These are phyloP conservation scores for Phytophthora pseudosyringae DNA, from an alignment of 352 stramenopile species.

Conservation along the genomic window DNA sequence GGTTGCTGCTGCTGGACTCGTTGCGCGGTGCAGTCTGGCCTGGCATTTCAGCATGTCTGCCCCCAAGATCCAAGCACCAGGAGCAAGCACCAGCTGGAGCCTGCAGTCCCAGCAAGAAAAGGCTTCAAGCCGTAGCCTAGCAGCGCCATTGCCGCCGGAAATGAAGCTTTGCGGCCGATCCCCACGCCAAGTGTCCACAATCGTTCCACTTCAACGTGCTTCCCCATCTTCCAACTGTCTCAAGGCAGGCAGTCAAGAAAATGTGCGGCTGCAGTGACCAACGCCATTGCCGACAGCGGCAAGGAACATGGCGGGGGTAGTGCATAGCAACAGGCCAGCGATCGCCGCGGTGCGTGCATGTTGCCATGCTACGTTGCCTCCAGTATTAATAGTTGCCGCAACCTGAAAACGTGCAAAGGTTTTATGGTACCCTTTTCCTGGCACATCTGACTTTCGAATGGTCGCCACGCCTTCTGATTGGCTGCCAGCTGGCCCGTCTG, in stretches of 20 bases:
- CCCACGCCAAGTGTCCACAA: conserved; percentile 6
- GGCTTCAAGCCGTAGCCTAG: no score
- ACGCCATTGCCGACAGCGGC: not conserved
- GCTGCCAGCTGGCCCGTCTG: conserved; percentile 9
- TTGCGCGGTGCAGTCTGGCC: not conserved
- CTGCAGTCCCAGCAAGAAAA: no score
- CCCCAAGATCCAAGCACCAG: not conserved
- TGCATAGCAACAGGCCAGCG: not conserved
- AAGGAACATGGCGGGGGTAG: not conserved
- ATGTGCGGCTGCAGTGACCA: not conserved
- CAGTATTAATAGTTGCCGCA: not conserved
- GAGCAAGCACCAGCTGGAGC: no score
- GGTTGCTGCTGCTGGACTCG: not conserved
- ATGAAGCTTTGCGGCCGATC: not conserved
- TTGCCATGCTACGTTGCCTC: not conserved
- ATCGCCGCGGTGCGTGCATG: not conserved
- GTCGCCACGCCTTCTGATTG: conserved; percentile 5
- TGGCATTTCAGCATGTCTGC: not conserved
- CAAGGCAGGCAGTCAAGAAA: not conserved
- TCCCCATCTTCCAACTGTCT: conserved; percentile 4
- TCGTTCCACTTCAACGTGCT: conserved; percentile 10
- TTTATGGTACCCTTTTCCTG: conserved; percentile 3
- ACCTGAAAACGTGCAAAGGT: not conserved
- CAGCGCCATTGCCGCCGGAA: no score
- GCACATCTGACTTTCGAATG: conserved; percentile 22